phyloP scores from a whole-genome alignment of 345 rosid species.

The Rubroshorea leprosula region DNA sequence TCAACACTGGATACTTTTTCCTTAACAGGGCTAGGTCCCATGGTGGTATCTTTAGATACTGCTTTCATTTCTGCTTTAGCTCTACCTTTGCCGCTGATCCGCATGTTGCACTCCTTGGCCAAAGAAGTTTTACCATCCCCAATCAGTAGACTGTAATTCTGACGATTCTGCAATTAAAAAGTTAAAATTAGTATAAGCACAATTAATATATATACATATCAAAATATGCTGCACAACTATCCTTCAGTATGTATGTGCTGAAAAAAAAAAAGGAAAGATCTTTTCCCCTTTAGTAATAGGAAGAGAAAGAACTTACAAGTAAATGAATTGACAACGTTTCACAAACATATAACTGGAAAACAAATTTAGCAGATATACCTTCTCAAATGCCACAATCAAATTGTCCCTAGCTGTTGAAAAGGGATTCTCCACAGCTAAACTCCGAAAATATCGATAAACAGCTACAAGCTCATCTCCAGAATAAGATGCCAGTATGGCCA shows the following conservation, averaged over 20 bases:
- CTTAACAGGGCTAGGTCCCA: slow-evolving; percentile 39
- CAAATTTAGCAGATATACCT: slow-evolving; percentile 35
- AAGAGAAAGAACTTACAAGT: background rate
- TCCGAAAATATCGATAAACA: slow-evolving; percentile 87
- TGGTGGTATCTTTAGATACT: slow-evolving; percentile 38
- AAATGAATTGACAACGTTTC: background rate
- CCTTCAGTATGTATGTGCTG: background rate
- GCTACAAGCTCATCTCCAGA: slow-evolving; percentile 77
- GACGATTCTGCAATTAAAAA: slow-evolving; percentile 53
- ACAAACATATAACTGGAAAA: background rate
- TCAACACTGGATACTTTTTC: slow-evolving; percentile 36
- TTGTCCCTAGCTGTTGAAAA: slow-evolving; percentile 96
- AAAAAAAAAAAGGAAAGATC: too few relatives aligned
- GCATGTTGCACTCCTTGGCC: slow-evolving; percentile 36
- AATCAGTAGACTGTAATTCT: slow-evolving; percentile 51
- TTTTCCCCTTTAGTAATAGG: background rate
- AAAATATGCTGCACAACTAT: too few relatives aligned
- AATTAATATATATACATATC: background rate
- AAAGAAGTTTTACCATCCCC: slow-evolving; percentile 36
- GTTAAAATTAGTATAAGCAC: too few relatives aligned
- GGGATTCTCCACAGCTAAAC: slow-evolving; percentile 88
- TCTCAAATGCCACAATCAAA: slow-evolving; percentile 93
- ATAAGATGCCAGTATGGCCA: slow-evolving; percentile 90
- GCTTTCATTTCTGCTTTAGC: slow-evolving; percentile 48
- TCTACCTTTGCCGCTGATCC: slow-evolving; percentile 50